These are phyloP conservation scores for Boletus subparvulus DNA, from an alignment of 768 basidiomycete species.

Conservation along the genomic window DNA sequence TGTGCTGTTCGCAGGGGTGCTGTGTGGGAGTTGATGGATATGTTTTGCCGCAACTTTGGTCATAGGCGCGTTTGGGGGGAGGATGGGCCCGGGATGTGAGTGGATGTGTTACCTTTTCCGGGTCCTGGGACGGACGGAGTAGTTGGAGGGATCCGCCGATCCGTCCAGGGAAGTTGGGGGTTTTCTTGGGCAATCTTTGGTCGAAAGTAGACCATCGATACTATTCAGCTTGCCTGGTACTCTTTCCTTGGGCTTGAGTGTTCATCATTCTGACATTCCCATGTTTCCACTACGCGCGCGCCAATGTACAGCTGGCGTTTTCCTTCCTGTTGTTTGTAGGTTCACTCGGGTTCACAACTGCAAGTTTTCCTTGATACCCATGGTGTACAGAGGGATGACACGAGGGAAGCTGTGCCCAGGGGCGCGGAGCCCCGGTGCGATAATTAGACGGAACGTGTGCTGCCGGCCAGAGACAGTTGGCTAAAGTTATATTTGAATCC, in stretches of 20 bases:
- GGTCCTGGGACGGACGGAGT: neutral
- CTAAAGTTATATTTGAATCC: neutral
- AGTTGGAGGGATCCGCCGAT: neutral
- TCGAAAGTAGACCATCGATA: neutral
- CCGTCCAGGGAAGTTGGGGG: neutral
- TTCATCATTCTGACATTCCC: neutral
- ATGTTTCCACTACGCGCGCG: neutral
- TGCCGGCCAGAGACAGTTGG: neutral
- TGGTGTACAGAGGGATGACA: neutral
- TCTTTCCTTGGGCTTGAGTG: neutral
- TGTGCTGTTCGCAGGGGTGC: slow-evolving; percentile 9
- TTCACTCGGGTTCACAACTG: neutral
- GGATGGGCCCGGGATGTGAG: neutral
- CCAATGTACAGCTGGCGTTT: neutral
- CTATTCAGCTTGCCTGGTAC: neutral
- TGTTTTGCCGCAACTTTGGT: neutral
- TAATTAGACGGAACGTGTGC: neutral
- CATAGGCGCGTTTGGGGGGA: neutral
- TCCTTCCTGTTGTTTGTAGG: neutral
- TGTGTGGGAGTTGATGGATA: slow-evolving; percentile 13
- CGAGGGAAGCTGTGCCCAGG: too few species aligned
- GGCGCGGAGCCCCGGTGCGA: neutral
- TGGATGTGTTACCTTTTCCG: neutral
- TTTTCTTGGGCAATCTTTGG: neutral
- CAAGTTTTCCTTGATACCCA: neutral